These are phyloP conservation scores for Xerophyta viscosa DNA, from an alignment of 106 monocot species.

Conservation along the genomic window DNA sequence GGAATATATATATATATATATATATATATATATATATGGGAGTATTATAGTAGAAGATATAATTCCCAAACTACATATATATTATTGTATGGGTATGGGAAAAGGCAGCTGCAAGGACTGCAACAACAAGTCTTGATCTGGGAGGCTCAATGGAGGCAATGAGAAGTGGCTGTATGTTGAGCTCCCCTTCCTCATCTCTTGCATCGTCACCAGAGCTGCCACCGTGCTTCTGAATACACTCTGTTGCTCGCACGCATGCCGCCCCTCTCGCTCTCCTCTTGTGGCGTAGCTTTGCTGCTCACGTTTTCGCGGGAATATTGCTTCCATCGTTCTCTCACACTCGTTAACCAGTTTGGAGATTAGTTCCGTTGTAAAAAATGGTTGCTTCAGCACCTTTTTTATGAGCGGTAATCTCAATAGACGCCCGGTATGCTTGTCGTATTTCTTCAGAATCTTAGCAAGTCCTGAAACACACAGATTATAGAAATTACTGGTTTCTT, in stretches of 20 bases:
- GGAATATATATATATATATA: too few relatives aligned
- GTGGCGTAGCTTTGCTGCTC: not conserved
- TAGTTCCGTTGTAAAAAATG: slow-evolving; percentile 83
- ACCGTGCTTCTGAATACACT: slow-evolving; percentile 63
- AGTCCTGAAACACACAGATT: slow-evolving; percentile 27
- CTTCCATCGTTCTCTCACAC: slow-evolving; percentile 70
- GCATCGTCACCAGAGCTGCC: slow-evolving; percentile 67
- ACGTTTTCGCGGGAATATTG: slow-evolving; percentile 29
- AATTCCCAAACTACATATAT: not conserved
- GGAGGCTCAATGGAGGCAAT: slow-evolving; percentile 56
- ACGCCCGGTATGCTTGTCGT: slow-evolving; percentile 85
- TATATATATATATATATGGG: too few relatives aligned
- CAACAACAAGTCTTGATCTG: slow-evolving; percentile 29
- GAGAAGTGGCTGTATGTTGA: slow-evolving; percentile 80
- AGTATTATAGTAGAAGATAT: not conserved
- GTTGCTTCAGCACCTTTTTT: slow-evolving; percentile 72
- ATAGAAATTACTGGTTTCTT: not conserved
- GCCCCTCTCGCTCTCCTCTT: slow-evolving; percentile 1
- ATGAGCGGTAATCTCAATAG: slow-evolving; percentile 80
- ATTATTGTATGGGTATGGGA: slow-evolving; percentile 32
- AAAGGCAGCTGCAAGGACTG: slow-evolving; percentile 22
- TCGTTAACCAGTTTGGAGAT: slow-evolving; percentile 78
- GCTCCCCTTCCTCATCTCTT: slow-evolving; percentile 69
- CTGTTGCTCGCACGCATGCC: slow-evolving; percentile 18
- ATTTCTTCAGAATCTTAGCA: slow-evolving; percentile 93